Evolutionary conservation across 2,329 filamentous ascomycete species (phyloP).

Genomic region (Epicoccum nigrum): DNA sequence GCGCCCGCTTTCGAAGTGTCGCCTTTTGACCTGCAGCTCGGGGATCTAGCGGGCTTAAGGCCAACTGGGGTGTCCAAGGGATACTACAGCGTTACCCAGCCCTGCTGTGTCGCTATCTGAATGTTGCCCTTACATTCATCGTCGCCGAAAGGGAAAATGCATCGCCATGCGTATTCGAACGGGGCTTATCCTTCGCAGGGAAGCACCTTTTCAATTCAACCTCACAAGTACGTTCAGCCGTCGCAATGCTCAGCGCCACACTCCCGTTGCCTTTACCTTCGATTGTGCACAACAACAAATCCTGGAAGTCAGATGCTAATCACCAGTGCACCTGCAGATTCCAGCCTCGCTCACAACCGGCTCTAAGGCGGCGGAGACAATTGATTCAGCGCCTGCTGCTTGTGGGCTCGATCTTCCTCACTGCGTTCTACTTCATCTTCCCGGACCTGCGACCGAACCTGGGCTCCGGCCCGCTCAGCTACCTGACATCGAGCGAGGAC

Average conservation of each 20-base stretch:
- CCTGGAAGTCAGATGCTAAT: conserved; percentile 38
- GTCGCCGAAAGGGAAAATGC: conserved; percentile 71
- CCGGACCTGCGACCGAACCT: conserved; percentile 71
- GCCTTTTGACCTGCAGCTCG: conserved; percentile 25
- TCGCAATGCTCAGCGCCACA: conserved; percentile 31
- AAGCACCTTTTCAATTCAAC: conserved; percentile 81
- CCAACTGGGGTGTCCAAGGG: conserved; percentile 46
- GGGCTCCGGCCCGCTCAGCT: conserved; percentile 69
- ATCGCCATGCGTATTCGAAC: conserved; percentile 86
- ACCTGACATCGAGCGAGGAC: conserved; percentile 70
- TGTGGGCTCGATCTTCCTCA: conserved; percentile 60
- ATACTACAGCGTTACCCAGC: conserved; percentile 38
- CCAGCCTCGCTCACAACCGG: conserved; percentile 78
- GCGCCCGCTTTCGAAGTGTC: conserved; percentile 16
- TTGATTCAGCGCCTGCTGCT: conserved; percentile 72
- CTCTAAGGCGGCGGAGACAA: conserved; percentile 74
- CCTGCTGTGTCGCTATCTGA: conserved; percentile 40
- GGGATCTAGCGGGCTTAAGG: conserved; percentile 43
- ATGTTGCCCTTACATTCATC: conserved; percentile 68
- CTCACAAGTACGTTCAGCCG: conserved; percentile 73
- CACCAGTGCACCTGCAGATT: conserved; percentile 64
- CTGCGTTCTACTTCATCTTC: conserved; percentile 74
- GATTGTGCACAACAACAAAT: conserved; percentile 24
- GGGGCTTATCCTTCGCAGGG: conserved; percentile 73
- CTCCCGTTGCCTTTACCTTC: conserved; percentile 24